Base-by-base conservation (phyloP, 768 basidiomycete genomes). In the Lentinula raphanica region DNA sequence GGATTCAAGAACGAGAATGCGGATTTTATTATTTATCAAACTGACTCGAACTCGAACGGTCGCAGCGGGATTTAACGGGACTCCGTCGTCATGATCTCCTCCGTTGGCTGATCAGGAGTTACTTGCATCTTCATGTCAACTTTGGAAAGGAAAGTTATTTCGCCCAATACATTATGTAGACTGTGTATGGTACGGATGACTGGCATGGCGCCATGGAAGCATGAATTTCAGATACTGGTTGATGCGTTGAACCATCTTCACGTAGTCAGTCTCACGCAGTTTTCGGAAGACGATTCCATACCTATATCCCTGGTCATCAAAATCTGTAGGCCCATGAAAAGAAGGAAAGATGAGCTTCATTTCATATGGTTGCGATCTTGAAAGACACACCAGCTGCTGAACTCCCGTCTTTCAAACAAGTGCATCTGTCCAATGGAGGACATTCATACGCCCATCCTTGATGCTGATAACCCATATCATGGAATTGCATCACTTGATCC, bases 391-490 rank as follows among this genome's bases (percentile, higher is more conserved):
- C 50, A 39, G 53, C 13, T 35, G 59, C 54, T 4, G 19, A 31
- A n/a, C n/a, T n/a, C n/a, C 53, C 62, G n/a, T 70, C 68, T 45
- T 63, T 49, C 1, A 61, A 38, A 48, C 68, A 70, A 1, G 68
- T 67, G 53, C 69, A 70, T 8, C 62, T 54, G 23, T 61, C 51
- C 9, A 67, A 58, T 19, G 53, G n/a, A 4, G 62, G 66, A 50
- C 69, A 70, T 28, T 62, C 62, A 35, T 65, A 69, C 5, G 58
- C 59, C 69, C 68, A 69, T 23, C 60, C 62, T 49, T 70, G 68
- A 46, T 70, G 68, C 40, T 70, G 69, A 58, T 69, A 69, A 8
- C 68, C 69, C 54, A 69, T 39, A 40, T 71, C 68, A 35, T 56
- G 60, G 42, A 68, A 68, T 23, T 71, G 68, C 12, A 68, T 50